phyloP scores from a whole-genome alignment of 2,329 filamentous ascomycete species.

The Xylaria arbuscula region DNA sequence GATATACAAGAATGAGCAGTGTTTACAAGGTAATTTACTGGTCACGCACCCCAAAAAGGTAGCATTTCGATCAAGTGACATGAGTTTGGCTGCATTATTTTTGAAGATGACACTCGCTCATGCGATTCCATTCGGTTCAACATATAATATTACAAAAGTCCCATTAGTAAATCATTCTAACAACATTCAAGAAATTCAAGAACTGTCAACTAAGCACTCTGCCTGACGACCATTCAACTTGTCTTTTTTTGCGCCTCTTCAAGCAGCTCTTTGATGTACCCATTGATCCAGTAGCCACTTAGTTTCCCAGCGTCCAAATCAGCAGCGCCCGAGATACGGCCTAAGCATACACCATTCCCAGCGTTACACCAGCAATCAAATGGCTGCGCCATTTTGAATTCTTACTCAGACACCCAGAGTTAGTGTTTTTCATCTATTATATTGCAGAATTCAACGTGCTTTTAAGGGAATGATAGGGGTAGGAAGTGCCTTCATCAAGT shows the following conservation, averaged over 20 bases:
- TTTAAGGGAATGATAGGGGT: background rate
- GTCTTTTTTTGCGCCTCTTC: slow-evolving; percentile 12
- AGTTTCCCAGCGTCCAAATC: slow-evolving; percentile 16
- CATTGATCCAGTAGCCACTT: slow-evolving; percentile 27
- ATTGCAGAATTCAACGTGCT: no score
- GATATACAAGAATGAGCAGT: no score
- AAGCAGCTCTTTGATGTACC: slow-evolving; percentile 28
- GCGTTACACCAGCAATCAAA: slow-evolving; percentile 34
- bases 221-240: background rate
- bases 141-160: background rate
- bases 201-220: background rate
- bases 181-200: background rate
- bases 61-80: background rate
- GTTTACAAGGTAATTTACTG: no score
- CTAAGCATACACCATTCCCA: slow-evolving; percentile 21
- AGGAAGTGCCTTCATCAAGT: background rate
- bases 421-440: background rate
- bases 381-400: slow-evolving; percentile 29
- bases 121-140: background rate
- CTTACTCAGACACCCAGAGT: background rate
- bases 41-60: background rate
- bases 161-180: background rate
- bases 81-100: background rate
- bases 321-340: slow-evolving; percentile 22
- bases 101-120: no score